phyloP scores from a whole-genome alignment of 2,329 filamentous ascomycete species.

The Beauveria caledonica region DNA sequence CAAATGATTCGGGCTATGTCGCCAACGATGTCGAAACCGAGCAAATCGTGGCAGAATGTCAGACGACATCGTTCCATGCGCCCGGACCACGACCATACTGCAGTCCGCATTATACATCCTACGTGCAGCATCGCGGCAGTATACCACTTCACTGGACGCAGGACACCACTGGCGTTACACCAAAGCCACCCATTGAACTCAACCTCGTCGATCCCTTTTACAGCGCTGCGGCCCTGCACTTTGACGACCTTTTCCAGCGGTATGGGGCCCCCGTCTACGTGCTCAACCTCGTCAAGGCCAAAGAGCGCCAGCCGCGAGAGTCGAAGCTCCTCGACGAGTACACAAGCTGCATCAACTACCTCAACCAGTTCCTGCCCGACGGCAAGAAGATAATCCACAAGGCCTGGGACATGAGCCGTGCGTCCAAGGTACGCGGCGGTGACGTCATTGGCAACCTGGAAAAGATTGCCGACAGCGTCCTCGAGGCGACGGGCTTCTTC shows the following conservation, averaged over 20 bases:
- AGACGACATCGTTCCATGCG: slow-evolving; percentile 92
- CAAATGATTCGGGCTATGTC: slow-evolving; percentile 90
- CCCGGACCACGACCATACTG: slow-evolving; percentile 79
- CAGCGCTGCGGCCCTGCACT: slow-evolving; percentile 84
- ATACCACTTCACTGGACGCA: slow-evolving; percentile 98
- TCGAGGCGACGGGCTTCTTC: slow-evolving; percentile 85
- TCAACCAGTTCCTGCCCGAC: slow-evolving; percentile 84
- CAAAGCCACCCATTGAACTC: slow-evolving; percentile 91
- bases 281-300: slow-evolving; percentile 81
- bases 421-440: slow-evolving; percentile 82
- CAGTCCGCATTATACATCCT: slow-evolving; percentile 89
- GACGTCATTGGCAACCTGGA: slow-evolving; percentile 93
- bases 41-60: slow-evolving; percentile 90
- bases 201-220: slow-evolving; percentile 97
- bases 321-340: slow-evolving; percentile 86
- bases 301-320: slow-evolving; percentile 82
- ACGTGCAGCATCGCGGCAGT: slow-evolving; percentile 92
- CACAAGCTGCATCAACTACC: slow-evolving; percentile 76
- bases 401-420: slow-evolving; percentile 96
- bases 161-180: slow-evolving; percentile 87
- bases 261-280: slow-evolving; percentile 91
- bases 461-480: slow-evolving; percentile 77
- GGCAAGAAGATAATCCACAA: slow-evolving; percentile 86
- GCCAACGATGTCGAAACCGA: slow-evolving; percentile 99
- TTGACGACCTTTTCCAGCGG: slow-evolving; percentile 86